Evolutionary conservation across 2,329 filamentous ascomycete genomes (phyloP).

Genomic region (Fusarium proliferatum): DNA sequence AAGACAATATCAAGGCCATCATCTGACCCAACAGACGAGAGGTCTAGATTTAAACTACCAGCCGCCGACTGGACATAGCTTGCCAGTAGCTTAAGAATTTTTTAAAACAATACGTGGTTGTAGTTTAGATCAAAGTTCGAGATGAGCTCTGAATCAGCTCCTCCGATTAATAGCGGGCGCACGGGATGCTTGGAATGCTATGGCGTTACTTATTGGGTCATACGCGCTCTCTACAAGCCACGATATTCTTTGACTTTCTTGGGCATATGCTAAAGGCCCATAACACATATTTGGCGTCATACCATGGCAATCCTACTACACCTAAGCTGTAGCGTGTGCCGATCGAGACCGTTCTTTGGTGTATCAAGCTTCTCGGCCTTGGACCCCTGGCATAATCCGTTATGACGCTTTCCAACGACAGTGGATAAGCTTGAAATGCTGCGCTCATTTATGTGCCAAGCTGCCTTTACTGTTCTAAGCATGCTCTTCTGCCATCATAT

Average conservation of each 20-base stretch:
- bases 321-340: too few relatives aligned
- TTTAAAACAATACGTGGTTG: fast-evolving
- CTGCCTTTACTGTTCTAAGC: not conserved
- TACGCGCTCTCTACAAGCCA: not conserved
- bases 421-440: not conserved
- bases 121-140: fast-evolving
- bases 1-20: too few relatives aligned
- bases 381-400: not conserved
- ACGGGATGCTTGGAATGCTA: not conserved
- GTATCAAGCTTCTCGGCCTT: not conserved
- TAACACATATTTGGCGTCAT: not conserved
- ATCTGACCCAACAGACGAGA: too few relatives aligned
- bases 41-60: too few relatives aligned
- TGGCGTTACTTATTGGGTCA: not conserved
- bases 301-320: not conserved
- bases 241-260: not conserved
- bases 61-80: too few relatives aligned
- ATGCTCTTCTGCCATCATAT: not conserved
- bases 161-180: not conserved
- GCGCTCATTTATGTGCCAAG: not conserved
- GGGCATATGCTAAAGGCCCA: not conserved
- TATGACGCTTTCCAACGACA: not conserved
- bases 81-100: not conserved
- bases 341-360: not conserved
- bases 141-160: not conserved